Percentiles rank a stretch among this genome's conserved stretches.
Conservation (phyloP, 139 green algal genomes). For the Auxenochlorella pyrenoidosa region DNA sequence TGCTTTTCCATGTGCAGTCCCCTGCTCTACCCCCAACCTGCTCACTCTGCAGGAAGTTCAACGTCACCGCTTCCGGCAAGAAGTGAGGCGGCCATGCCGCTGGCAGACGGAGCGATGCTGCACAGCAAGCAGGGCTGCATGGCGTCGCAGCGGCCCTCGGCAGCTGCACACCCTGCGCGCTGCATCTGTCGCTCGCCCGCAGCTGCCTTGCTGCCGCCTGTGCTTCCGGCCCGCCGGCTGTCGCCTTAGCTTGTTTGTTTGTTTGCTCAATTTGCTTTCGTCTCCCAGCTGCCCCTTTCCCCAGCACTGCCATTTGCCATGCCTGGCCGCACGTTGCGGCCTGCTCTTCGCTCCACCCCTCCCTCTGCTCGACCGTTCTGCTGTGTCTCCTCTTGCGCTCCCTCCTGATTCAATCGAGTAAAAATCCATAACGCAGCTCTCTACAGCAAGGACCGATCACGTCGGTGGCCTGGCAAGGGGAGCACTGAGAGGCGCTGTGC, state of each 20-base stretch:
- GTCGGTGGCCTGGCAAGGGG: no score
- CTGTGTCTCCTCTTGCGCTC: neutral
- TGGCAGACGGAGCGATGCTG: neutral
- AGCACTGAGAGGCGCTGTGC: no score
- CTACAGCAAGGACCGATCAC: no score
- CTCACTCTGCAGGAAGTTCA: constrained; percentile 32
- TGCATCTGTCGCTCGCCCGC: neutral
- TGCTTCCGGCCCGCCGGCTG: no score
- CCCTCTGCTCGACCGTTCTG: neutral
- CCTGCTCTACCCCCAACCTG: no score
- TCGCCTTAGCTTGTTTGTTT: neutral
- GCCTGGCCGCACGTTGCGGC: neutral
- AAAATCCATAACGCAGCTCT: no score
- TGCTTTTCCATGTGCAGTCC: neutral
- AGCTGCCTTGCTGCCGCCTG: neutral
- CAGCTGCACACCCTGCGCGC: neutral
- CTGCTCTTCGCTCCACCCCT: neutral
- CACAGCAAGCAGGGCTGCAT: no score
- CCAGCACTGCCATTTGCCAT: constrained; percentile 18
- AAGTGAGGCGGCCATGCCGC: constrained; percentile 20
- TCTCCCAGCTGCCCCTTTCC: neutral
- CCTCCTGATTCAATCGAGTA: no score
- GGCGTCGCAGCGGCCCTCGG: neutral
- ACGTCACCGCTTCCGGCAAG: constrained; percentile 49
- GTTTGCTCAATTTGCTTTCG: neutral